Conservation (phyloP, 2,329 filamentous ascomycete species). For the Triangularia verruculosa region DNA sequence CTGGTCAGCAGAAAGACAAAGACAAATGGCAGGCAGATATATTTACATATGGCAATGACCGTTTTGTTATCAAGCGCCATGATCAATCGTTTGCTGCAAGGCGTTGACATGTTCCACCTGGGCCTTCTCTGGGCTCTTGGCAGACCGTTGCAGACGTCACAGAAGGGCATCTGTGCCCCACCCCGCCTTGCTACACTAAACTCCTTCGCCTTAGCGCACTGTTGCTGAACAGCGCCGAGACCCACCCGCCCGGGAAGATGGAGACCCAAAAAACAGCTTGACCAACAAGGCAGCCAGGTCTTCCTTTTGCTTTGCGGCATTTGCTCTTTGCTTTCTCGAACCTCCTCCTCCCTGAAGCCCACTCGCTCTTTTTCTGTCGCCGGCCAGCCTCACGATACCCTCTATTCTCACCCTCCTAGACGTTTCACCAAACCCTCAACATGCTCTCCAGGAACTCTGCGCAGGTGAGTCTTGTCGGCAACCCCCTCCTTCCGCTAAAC, state of each 20-base stretch:
- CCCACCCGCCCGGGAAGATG: constrained; percentile 26
- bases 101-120: not conserved
- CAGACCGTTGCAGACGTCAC: constrained; percentile 23
- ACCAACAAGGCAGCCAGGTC: constrained; percentile 23
- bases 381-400: not conserved
- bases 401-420: constrained; percentile 11
- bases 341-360: not conserved
- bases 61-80: not conserved
- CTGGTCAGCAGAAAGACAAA: no score
- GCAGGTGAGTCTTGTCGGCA: constrained; percentile 46
- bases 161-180: constrained; percentile 9
- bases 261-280: constrained; percentile 26
- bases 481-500: not conserved
- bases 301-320: constrained; percentile 26
- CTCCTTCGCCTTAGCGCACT: constrained; percentile 9
- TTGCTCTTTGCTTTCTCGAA: constrained; percentile 15
- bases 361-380: not conserved
- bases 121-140: not conserved
- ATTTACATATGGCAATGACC: not conserved
- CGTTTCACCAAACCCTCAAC: constrained; percentile 31
- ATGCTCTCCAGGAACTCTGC: constrained; percentile 61
- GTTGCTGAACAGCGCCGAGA: constrained; percentile 10
- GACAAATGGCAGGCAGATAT: not conserved
- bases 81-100: not conserved
- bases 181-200: constrained; percentile 13